Evolutionary conservation across 441 rosid genomes (phyloP).

Genomic region (Adansonia rubrostipa): DNA sequence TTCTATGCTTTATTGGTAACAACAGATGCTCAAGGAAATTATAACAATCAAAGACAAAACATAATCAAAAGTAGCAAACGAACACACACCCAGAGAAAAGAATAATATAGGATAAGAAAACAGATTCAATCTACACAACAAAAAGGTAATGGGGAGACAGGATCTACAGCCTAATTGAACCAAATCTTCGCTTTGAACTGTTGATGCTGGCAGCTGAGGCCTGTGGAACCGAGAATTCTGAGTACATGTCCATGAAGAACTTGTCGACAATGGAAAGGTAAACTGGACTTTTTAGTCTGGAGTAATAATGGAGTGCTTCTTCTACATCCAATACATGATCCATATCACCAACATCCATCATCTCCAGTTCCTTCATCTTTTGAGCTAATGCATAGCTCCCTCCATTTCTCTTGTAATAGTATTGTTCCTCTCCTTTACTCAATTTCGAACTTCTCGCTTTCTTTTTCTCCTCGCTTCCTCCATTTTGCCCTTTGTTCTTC

Average conservation of each 20-base stretch:
- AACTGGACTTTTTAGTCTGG: constrained; percentile 75
- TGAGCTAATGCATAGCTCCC: constrained; percentile 50
- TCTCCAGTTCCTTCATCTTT: constrained; percentile 79
- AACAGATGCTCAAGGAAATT: constrained; percentile 17
- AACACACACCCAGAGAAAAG: constrained; percentile 24
- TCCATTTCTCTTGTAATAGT: constrained; percentile 30
- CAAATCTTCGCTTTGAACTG: constrained; percentile 47
- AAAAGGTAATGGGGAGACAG: not conserved
- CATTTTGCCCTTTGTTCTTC: constrained; percentile 34
- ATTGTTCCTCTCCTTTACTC: constrained; percentile 35
- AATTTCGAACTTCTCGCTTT: constrained; percentile 33
- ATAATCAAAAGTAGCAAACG: constrained; percentile 13
- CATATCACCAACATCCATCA: constrained; percentile 66
- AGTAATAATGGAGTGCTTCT: constrained; percentile 92
- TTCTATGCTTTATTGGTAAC: constrained; percentile 22
- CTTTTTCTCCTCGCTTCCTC: constrained; percentile 39
- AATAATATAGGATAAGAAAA: constrained; percentile 17
- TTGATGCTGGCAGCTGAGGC: constrained; percentile 42
- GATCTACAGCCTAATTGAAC: constrained; percentile 55
- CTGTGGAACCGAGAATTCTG: constrained; percentile 62
- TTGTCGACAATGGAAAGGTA: constrained; percentile 82
- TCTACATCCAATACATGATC: constrained; percentile 89
- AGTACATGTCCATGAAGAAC: constrained; percentile 71
- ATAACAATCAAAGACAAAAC: constrained; percentile 13
- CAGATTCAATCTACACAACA: constrained; percentile 30